A percentile compares a stretch with the other conserved stretches of the same genome.
phyloP scores from a whole-genome alignment of 148 eudicot species.

The Amaranthus hypochondriacus region DNA sequence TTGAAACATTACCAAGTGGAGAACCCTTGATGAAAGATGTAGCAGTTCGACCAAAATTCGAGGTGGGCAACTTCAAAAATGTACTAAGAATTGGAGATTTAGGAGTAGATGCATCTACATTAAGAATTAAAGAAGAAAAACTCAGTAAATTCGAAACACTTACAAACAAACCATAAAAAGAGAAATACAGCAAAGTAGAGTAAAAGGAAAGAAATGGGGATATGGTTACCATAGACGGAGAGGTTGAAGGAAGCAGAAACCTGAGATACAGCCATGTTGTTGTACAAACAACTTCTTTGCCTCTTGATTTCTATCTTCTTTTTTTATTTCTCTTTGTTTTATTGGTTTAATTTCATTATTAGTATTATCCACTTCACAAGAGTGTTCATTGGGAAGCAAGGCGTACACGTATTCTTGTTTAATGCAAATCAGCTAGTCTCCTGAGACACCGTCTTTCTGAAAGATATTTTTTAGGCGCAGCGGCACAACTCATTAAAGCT shows the following conservation, averaged over 20 bases:
- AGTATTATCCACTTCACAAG: too few relatives aligned
- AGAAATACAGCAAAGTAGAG: background rate
- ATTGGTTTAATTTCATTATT: background rate
- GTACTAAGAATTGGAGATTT: conserved; percentile 20
- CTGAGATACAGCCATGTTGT: conserved; percentile 45
- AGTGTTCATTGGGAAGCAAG: background rate
- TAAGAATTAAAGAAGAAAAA: background rate
- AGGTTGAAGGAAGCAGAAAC: conserved; percentile 48
- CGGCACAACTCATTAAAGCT: too few relatives aligned
- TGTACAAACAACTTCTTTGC: background rate
- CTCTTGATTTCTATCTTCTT: conserved; percentile 18
- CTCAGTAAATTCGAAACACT: background rate
- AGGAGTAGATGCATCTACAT: conserved; percentile 30
- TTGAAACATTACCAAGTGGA: conserved; percentile 40
- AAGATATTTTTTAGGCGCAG: too few relatives aligned
- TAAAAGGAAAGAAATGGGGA: background rate
- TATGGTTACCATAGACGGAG: conserved; percentile 19
- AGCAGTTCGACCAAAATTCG: conserved; percentile 29
- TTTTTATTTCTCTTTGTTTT: background rate
- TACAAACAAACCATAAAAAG: background rate
- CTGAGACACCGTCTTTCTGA: too few relatives aligned
- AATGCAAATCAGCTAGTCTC: too few relatives aligned
- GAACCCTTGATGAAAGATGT: conserved; percentile 42
- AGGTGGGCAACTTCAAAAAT: conserved; percentile 16
- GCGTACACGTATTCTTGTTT: background rate